phyloP scores from a whole-genome alignment of 1,284 basidiomycete genomes.

The Cystobasidiaceae sp. region DNA sequence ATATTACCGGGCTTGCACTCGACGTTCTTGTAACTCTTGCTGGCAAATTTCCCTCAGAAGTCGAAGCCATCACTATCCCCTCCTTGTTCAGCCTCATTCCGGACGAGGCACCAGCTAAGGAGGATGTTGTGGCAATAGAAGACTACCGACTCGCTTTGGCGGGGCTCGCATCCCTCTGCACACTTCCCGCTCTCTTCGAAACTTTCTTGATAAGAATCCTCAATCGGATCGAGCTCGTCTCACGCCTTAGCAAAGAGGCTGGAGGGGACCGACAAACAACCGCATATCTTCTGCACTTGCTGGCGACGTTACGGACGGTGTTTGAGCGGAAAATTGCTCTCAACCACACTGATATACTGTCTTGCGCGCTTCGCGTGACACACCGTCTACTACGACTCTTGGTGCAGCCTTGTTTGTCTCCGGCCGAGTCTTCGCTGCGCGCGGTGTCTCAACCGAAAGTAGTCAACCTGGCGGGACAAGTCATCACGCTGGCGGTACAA shows the following conservation, averaged over 20 bases:
- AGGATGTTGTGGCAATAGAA: constrained; percentile 1
- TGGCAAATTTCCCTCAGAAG: constrained; percentile 57
- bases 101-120: not conserved
- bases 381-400: constrained; percentile 67
- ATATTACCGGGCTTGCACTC: constrained; percentile 60
- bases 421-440: constrained; percentile 56
- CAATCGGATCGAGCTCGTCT: constrained; percentile 67
- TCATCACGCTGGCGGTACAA: constrained; percentile 66
- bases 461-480: constrained; percentile 59
- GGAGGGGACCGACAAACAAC: constrained; percentile 56
- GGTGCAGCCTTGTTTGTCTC: constrained; percentile 47
- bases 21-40: constrained; percentile 66
- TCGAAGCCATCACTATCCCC: constrained; percentile 73
- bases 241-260: constrained; percentile 38
- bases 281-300: constrained; percentile 77
- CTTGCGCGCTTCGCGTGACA: constrained; percentile 69
- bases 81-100: constrained; percentile 64
- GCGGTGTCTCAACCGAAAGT: constrained; percentile 59
- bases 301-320: constrained; percentile 62
- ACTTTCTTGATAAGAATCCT: constrained; percentile 71
- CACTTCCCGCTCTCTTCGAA: constrained; percentile 73
- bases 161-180: constrained; percentile 68
- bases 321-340: constrained; percentile 60
- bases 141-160: constrained; percentile 56
- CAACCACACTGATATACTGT: constrained; percentile 64